A percentile compares a stretch with the other conserved stretches of the same genome.
Conservation (phyloP, 352 stramenopile genomes). For the Saprolegnia parasitica region DNA sequence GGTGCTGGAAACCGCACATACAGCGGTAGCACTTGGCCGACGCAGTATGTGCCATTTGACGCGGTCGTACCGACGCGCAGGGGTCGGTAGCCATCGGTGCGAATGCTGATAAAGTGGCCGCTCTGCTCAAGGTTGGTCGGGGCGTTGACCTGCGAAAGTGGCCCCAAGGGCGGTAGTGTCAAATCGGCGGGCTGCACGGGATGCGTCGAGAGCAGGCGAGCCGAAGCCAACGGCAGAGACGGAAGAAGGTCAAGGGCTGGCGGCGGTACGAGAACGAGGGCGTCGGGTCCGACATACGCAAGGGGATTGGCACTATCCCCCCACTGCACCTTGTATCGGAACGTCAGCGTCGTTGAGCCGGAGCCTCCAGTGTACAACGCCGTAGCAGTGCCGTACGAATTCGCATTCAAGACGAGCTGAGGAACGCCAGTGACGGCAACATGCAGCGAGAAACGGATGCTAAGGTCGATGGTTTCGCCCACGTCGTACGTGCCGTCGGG, state of each 20-base stretch:
- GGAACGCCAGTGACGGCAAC: slow-evolving; percentile 41
- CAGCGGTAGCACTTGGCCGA: slow-evolving; percentile 53
- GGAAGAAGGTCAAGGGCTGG: not conserved
- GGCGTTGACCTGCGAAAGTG: slow-evolving; percentile 43
- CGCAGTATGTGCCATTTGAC: slow-evolving; percentile 45
- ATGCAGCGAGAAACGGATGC: slow-evolving; percentile 49
- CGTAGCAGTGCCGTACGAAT: slow-evolving; percentile 33
- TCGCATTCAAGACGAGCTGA: slow-evolving; percentile 51
- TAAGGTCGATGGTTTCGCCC: slow-evolving; percentile 44
- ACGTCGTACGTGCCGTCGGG: slow-evolving; percentile 62
- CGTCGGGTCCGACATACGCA: slow-evolving; percentile 38
- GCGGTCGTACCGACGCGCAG: slow-evolving; percentile 37
- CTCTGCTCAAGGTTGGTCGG: slow-evolving; percentile 57
- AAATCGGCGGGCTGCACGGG: slow-evolving; percentile 40
- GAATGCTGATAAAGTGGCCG: slow-evolving; percentile 52
- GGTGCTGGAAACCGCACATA: slow-evolving; percentile 44
- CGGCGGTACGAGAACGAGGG: slow-evolving; percentile 38
- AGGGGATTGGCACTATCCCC: slow-evolving; percentile 49
- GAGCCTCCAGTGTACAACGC: slow-evolving; percentile 54
- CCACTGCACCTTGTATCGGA: slow-evolving; percentile 42
- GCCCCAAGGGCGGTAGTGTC: slow-evolving; percentile 44
- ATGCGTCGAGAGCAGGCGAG: slow-evolving; percentile 39
- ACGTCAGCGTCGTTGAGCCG: slow-evolving; percentile 40
- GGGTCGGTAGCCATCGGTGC: slow-evolving; percentile 55
- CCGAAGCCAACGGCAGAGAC: slow-evolving; percentile 1